Evolutionary conservation across 2,329 filamentous ascomycete species (phyloP).

Genomic region (Waltergamsia citrina): DNA sequence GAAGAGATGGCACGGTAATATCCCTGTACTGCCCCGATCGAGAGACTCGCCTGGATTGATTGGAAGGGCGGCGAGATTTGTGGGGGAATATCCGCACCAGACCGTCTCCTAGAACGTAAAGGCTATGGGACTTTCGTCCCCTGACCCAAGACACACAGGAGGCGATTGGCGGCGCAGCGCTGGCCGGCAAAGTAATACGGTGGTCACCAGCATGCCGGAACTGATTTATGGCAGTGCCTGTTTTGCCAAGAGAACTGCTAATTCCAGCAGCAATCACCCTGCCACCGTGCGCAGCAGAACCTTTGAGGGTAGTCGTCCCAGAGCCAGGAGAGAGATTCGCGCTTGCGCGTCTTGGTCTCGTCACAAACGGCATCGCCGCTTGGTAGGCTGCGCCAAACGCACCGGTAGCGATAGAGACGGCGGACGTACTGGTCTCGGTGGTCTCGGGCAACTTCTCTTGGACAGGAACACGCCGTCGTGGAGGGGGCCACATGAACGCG

Average conservation of each 20-base stretch:
- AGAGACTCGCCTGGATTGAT: conserved; percentile 41
- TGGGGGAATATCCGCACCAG: conserved; percentile 56
- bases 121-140: conserved; percentile 48
- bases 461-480: conserved; percentile 38
- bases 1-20: conserved; percentile 53
- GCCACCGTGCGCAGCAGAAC: conserved; percentile 59
- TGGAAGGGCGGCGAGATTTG: conserved; percentile 43
- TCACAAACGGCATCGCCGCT: conserved; percentile 52
- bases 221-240: conserved; percentile 59
- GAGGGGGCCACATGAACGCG: conserved; percentile 82
- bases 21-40: conserved; percentile 54
- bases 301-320: conserved; percentile 32
- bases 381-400: conserved; percentile 62
- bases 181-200: conserved; percentile 57
- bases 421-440: conserved; percentile 39
- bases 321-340: conserved; percentile 23
- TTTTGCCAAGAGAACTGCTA: conserved; percentile 64
- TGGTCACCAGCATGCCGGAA: conserved; percentile 69
- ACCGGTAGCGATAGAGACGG: conserved; percentile 61
- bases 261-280: conserved; percentile 66
- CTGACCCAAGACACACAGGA: conserved; percentile 58
- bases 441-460: conserved; percentile 25
- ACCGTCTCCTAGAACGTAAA: conserved; percentile 58
- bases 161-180: conserved; percentile 40
- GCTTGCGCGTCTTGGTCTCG: conserved; percentile 42